Conservation (phyloP, 2,329 filamentous ascomycete genomes). For the Aspergillus sp. region DNA sequence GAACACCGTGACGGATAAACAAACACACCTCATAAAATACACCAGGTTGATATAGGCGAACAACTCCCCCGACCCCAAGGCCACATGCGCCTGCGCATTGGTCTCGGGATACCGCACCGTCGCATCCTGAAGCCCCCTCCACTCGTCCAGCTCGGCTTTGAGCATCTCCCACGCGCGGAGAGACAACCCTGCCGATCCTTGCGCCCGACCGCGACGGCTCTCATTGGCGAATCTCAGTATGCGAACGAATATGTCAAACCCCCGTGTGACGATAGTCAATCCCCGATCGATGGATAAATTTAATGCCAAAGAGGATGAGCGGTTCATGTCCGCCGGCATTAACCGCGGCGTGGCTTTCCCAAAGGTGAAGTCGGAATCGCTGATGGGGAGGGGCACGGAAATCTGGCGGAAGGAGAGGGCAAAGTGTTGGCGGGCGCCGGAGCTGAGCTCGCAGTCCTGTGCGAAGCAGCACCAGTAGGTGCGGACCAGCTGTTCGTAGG, state of each 20-base stretch:
- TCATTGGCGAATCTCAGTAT: constrained; percentile 41
- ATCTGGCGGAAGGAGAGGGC: constrained; percentile 41
- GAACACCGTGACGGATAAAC: too few species aligned
- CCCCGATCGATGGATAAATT: constrained; percentile 37
- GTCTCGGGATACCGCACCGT: constrained; percentile 39
- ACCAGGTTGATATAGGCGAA: constrained; percentile 44
- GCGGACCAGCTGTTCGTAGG: constrained; percentile 41
- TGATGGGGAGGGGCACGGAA: constrained; percentile 39
- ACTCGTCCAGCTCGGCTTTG: constrained; percentile 39
- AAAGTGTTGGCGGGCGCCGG: constrained; percentile 40
- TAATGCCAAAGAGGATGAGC: constrained; percentile 20
- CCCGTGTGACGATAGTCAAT: constrained; percentile 38
- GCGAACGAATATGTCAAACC: constrained; percentile 41
- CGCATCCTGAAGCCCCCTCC: constrained; percentile 36
- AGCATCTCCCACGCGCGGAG: constrained; percentile 32
- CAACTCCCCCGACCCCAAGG: constrained; percentile 38
- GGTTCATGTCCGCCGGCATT: constrained; percentile 35
- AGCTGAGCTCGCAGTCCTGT: constrained; percentile 42
- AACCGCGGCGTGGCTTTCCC: constrained; percentile 27
- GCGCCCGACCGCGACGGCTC: constrained; percentile 32
- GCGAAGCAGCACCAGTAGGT: constrained; percentile 44
- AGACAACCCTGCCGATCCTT: constrained; percentile 17
- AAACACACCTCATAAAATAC: constrained; percentile 38
- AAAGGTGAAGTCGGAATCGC: constrained; percentile 40
- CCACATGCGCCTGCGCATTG: constrained; percentile 37